Base-by-base conservation (phyloP, 495 filamentous ascomycete genomes). In the Pseudomonodictys pantanalensis region DNA sequence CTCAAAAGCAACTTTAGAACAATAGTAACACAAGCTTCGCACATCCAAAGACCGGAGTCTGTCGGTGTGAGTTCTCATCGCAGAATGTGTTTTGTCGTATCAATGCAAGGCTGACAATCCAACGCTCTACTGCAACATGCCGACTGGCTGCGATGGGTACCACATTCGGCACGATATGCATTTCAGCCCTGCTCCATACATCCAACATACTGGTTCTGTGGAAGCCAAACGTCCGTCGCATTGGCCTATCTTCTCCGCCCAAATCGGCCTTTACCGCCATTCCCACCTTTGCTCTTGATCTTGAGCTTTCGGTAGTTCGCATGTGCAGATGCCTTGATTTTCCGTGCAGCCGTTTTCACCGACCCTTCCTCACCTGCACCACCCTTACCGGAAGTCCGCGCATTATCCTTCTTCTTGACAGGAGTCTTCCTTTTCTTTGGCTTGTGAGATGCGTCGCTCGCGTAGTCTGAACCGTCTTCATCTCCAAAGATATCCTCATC, bases 401-500 rank as follows among this genome's bases (percentile, higher is more conserved):
- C 10, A 18, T 62, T 67, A 32, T 58, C 50, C 9, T n/a, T 48
- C 28, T 50, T n/a, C n/a, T n/a, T n/a, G n/a, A n/a, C n/a, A n/a
- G n/a, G 30, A 1, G 45, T 44, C 44, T 63, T 67, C 3, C 64
- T 41, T 38, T 63, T 58, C 55, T 63, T 63, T 23, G 58, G 59
- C 11, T 54, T 63, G 47, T 67, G 59, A 17, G 64, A 63, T 22
- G 25, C 44, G 55, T 69, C 55, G 30, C 53, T 64, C 7, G 43
- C 68, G 30, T 61, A 68, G 26, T 57, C 69, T 20, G 68, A 63
- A 22, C 20, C 38, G 12, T 65, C 56, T 46, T 77, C 71, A 11
- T 71, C 59, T 29, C 50, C 47, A 5, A 46, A 52, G 15, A 46
- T 25, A 10, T 62, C 63, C 3, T 61, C 29, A 25, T 32, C 41